Percentiles rank a stretch among this genome's conserved stretches.
Evolutionary conservation across 805 yeast genomes (phyloP).

Genomic region (Naumovozyma castellii): DNA sequence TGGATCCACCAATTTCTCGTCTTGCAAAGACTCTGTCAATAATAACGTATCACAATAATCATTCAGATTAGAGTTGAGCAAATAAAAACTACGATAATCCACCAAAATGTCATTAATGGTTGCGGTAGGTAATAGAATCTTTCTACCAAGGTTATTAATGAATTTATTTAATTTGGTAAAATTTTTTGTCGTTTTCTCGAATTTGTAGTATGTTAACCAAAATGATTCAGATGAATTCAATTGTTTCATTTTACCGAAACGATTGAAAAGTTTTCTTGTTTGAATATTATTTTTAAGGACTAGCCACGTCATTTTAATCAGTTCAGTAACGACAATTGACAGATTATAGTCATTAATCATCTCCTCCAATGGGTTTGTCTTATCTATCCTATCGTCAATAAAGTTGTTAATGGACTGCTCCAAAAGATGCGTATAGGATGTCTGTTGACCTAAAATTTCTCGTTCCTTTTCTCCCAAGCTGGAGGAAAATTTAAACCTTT

Average conservation of each 20-base stretch:
- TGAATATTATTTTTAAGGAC: conserved; percentile 25
- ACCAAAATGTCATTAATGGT: conserved; percentile 36
- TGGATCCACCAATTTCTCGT: conserved; percentile 14
- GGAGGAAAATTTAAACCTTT: conserved; percentile 17
- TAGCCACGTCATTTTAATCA: conserved; percentile 28
- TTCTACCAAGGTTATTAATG: conserved; percentile 35
- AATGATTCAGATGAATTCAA: conserved; percentile 38
- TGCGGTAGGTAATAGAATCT: conserved; percentile 40
- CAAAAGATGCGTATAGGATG: conserved; percentile 16
- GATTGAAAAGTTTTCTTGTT: conserved; percentile 26
- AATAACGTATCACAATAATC: conserved; percentile 17
- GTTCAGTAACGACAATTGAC: conserved; percentile 30
- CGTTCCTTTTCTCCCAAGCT: conserved; percentile 10
- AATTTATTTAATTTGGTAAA: conserved; percentile 37
- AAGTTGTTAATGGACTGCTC: conserved; percentile 16
- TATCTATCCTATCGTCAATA: conserved; percentile 16
- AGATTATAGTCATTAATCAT: conserved; percentile 36
- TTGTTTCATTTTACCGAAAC: conserved; percentile 17
- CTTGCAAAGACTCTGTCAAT: conserved; percentile 3
- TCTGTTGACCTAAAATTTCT: conserved; percentile 17
- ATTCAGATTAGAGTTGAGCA: conserved; percentile 26
- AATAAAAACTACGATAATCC: conserved; percentile 30
- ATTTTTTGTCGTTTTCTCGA: conserved; percentile 40
- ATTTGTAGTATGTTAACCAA: conserved; percentile 50
- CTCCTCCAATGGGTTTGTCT: conserved; percentile 20